Percentiles rank a stretch among this genome's conserved stretches.
Conservation (phyloP, 352 stramenopile genomes). For the Pythium periplocum region DNA sequence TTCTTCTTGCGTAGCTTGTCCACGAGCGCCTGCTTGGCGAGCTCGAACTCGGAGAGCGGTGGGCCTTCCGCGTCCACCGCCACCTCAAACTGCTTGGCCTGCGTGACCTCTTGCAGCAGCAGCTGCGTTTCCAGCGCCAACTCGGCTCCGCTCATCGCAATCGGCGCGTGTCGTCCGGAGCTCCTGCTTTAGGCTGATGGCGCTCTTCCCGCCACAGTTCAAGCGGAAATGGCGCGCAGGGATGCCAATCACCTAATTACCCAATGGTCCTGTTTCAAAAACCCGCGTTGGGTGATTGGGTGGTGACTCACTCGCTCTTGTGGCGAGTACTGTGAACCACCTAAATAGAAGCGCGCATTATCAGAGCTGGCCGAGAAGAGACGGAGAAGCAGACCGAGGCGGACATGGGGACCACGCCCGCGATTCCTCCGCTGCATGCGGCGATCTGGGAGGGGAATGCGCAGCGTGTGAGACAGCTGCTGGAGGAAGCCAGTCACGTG, state of each 20-base stretch:
- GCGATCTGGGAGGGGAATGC: constrained; percentile 67
- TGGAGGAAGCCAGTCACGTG: constrained; percentile 9
- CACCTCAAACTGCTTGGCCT: constrained; percentile 36
- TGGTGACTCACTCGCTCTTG: too few species aligned
- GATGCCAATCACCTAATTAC: too few species aligned
- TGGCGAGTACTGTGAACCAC: too few species aligned
- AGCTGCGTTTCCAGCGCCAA: constrained; percentile 74
- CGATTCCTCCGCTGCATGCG: constrained; percentile 43
- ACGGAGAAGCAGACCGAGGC: not conserved
- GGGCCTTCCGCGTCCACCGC: constrained; percentile 18
- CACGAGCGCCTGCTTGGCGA: constrained; percentile 46
- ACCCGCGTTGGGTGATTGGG: too few species aligned
- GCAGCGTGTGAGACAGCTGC: constrained; percentile 22
- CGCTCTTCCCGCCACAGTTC: too few species aligned
- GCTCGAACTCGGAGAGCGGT: constrained; percentile 42
- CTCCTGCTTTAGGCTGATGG: too few species aligned
- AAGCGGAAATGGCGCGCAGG: too few species aligned
- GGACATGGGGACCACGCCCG: not conserved
- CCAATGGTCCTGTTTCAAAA: too few species aligned
- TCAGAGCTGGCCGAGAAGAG: too few species aligned
- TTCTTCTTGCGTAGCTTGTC: constrained; percentile 67
- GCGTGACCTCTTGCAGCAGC: constrained; percentile 69
- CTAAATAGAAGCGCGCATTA: too few species aligned
- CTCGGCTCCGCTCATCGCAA: constrained; percentile 36
- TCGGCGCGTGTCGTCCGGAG: too few species aligned